Conservation (phyloP, 441 rosid genomes). For the Biscutella auriculata region DNA sequence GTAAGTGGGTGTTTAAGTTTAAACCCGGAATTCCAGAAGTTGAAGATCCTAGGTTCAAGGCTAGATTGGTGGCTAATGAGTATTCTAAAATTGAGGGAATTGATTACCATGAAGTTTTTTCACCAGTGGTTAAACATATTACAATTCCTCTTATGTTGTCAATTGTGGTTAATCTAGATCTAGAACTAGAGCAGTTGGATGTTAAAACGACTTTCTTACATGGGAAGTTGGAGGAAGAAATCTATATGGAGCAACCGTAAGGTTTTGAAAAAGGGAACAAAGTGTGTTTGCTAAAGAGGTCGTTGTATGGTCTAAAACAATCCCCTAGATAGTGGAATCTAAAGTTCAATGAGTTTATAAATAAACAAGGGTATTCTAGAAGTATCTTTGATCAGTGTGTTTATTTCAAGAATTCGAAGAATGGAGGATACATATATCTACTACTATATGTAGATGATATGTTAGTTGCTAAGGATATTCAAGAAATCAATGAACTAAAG, state of each 20-base stretch:
- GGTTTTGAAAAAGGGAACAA: not conserved
- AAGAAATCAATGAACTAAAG: no score
- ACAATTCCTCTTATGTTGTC: no score
- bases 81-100: not conserved
- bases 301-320: not conserved
- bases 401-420: not conserved
- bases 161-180: not conserved
- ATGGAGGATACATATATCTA: not conserved
- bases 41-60: not conserved
- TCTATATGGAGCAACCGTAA: not conserved
- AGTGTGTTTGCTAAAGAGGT: not conserved
- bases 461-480: not conserved
- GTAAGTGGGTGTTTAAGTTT: not conserved
- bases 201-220: not conserved
- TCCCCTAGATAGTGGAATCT: not conserved
- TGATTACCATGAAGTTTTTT: not conserved
- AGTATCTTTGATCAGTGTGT: not conserved
- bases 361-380: not conserved
- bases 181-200: not conserved
- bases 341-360: not conserved
- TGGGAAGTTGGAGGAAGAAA: not conserved
- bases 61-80: not conserved
- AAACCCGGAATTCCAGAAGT: not conserved
- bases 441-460: not conserved
- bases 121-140: not conserved